Evolutionary conservation across 805 yeast genomes (phyloP).

Genomic region (Yamadazyma kitorensis): DNA sequence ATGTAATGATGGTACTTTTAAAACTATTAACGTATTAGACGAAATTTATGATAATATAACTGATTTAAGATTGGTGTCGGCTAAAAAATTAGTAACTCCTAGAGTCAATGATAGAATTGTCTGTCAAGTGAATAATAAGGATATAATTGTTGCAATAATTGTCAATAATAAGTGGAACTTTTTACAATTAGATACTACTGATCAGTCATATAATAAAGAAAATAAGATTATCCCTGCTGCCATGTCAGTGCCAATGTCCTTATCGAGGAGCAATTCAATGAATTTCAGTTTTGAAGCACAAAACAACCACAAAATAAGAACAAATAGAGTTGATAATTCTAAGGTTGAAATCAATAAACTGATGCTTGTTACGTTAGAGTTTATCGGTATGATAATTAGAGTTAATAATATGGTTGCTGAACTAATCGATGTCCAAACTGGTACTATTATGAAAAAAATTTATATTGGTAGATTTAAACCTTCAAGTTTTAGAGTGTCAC

Average conservation of each 20-base stretch:
- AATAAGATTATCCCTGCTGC: slow-evolving; percentile 2
- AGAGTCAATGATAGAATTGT: slow-evolving; percentile 73
- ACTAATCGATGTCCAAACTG: slow-evolving; percentile 74
- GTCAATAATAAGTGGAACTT: slow-evolving; percentile 67
- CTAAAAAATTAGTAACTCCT: slow-evolving; percentile 61
- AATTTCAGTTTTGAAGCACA: slow-evolving; percentile 11
- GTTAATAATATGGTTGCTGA: slow-evolving; percentile 59
- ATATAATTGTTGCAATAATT: slow-evolving; percentile 58
- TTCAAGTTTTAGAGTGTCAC: slow-evolving; percentile 64
- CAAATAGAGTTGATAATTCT: neutral
- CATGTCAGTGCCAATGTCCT: slow-evolving; percentile 9
- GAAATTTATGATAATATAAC: slow-evolving; percentile 11
- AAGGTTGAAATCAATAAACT: slow-evolving; percentile 25
- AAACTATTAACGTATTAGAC: slow-evolving; percentile 25
- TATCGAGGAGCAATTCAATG: slow-evolving; percentile 9
- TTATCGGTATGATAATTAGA: slow-evolving; percentile 71
- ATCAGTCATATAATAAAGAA: slow-evolving; percentile 41
- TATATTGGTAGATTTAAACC: slow-evolving; percentile 61
- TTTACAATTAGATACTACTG: slow-evolving; percentile 47
- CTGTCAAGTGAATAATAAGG: slow-evolving; percentile 47
- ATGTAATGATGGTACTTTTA: slow-evolving; percentile 44
- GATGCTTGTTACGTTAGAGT: slow-evolving; percentile 55
- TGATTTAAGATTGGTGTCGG: slow-evolving; percentile 37
- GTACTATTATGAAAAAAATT: slow-evolving; percentile 61
- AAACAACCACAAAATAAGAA: neutral